Evolutionary conservation across 2,329 filamentous ascomycete species (phyloP), one percentile per base, ranked within the genome.

Genomic region (Fusarium denticulatum): DNA sequence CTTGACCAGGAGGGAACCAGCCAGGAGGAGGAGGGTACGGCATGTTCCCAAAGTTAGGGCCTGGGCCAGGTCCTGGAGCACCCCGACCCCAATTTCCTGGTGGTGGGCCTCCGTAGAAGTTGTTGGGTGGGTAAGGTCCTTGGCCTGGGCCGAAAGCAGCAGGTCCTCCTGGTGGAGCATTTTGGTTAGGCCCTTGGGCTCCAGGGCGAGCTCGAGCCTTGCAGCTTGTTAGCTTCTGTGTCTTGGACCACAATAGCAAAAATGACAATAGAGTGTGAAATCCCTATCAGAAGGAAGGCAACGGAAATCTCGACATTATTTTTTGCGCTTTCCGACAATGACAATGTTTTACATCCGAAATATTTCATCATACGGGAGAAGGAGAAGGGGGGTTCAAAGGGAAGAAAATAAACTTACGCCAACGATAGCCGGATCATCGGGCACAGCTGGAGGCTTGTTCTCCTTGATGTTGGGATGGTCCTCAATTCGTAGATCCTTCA

Each of bases 261-360:
- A 63, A 57, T 39, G 43, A 32, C 24, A 63, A 45, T 18, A 60
- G 52, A 22, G 53, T 60, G 68, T 70, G 39, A 15, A 65, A 67
- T 77, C 73, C 72, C 50, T 72, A 91, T 97, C 95, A 98, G 95
- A 97, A 98, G 95, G 95, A 98, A 98, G 95, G 95, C 95, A 98
- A 97, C 95, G 95, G 95, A 97, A 92, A 93, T 92, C 90, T 97
- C 95, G 92, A 97, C 95, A 97, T 87, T 89, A 89, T 92, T 94
- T 86, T 90, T 91, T 97, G 95, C 95, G 94, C 94, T 93, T 92
- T 93, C 93, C 92, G 92, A 91, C 88, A 90, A 69, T 89, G 87
- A 88, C 81, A 90, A 88, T 85, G 85, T 97, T 69, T 97, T 94
- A 96, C 94, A 97, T 97, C 95, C 95, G 95, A 89, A 92, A 94